Evolutionary conservation across 1,284 basidiomycete genomes (phyloP).

Genomic region (Leccinum brunneo-olivaceum): DNA sequence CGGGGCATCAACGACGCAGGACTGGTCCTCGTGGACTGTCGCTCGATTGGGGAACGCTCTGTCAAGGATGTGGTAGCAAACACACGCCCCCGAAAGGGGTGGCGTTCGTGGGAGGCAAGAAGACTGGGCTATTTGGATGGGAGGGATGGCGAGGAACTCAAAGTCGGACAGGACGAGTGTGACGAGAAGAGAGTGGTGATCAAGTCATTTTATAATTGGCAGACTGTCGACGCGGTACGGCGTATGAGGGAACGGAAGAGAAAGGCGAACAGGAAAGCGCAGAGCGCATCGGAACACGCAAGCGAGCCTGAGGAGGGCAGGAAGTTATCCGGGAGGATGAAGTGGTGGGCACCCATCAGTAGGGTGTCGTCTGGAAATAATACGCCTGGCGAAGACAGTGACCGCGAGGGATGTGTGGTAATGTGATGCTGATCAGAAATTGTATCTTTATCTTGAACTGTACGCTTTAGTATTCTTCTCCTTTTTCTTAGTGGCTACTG

Average conservation of each 20-base stretch:
- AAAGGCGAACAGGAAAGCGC: conserved; percentile 39
- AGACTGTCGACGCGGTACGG: conserved; percentile 69
- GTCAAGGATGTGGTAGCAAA: conserved; percentile 50
- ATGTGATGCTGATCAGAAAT: conserved; percentile 31
- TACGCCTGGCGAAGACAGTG: conserved; percentile 28
- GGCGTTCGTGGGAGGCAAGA: conserved; percentile 61
- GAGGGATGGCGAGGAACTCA: conserved; percentile 55
- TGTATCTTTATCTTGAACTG: conserved; percentile 22
- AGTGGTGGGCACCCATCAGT: conserved; percentile 24
- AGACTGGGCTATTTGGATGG: conserved; percentile 62
- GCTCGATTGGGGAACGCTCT: conserved; percentile 53
- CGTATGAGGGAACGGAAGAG: conserved; percentile 48
- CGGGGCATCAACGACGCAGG: conserved; percentile 46
- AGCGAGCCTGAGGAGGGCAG: conserved; percentile 22
- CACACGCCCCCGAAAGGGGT: conserved; percentile 67
- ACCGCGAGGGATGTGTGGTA: conserved; percentile 39
- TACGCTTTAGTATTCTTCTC: conserved; percentile 17
- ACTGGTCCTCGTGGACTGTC: conserved; percentile 73
- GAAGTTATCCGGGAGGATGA: conserved; percentile 12
- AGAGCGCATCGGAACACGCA: conserved; percentile 28
- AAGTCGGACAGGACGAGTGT: conserved; percentile 69
- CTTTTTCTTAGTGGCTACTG: conserved; percentile 10
- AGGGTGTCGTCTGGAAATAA: conserved; percentile 21
- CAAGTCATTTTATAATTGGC: conserved; percentile 85
- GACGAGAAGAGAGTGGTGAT: conserved; percentile 65